phyloP scores from a whole-genome alignment of 345 rosid species.

The Lagerstroemia speciosa region DNA sequence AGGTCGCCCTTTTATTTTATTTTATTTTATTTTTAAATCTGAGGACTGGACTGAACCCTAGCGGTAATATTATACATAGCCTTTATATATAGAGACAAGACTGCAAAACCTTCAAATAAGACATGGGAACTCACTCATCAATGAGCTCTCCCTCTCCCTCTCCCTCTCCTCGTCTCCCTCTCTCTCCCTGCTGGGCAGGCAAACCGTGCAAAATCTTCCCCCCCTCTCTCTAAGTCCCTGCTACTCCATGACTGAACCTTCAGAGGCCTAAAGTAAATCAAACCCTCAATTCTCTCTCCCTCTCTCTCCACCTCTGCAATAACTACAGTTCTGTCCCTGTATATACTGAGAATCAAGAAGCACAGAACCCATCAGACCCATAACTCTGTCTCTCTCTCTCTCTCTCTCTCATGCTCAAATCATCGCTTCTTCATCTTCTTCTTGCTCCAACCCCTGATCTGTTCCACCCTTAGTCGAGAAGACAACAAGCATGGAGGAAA shows the following conservation, averaged over 20 bases:
- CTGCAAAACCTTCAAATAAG: constrained; percentile 5
- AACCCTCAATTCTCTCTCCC: neutral
- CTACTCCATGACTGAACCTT: neutral
- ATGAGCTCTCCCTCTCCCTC: neutral
- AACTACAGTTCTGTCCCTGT: constrained; percentile 1
- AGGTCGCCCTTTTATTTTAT: no score
- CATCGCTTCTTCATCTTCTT: neutral
- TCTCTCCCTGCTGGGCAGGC: neutral
- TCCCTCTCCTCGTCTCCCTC: neutral
- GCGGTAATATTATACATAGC: neutral
- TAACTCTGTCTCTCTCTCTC: neutral
- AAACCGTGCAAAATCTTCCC: neutral
- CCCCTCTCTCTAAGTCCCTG: neutral
- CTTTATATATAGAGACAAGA: neutral
- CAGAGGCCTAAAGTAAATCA: neutral
- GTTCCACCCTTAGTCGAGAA: neutral
- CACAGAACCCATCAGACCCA: constrained; percentile 4
- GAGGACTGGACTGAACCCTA: neutral
- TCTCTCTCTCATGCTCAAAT: constrained; percentile 10
- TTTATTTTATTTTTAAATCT: no score
- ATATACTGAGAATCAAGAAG: neutral
- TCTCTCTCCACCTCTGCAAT: constrained; percentile 2
- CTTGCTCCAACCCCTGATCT: constrained; percentile 1
- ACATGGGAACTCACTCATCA: neutral
- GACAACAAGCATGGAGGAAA: constrained; percentile 51